Base-by-base conservation (phyloP, 305 asterid genomes). In the Rubia balearica region DNA sequence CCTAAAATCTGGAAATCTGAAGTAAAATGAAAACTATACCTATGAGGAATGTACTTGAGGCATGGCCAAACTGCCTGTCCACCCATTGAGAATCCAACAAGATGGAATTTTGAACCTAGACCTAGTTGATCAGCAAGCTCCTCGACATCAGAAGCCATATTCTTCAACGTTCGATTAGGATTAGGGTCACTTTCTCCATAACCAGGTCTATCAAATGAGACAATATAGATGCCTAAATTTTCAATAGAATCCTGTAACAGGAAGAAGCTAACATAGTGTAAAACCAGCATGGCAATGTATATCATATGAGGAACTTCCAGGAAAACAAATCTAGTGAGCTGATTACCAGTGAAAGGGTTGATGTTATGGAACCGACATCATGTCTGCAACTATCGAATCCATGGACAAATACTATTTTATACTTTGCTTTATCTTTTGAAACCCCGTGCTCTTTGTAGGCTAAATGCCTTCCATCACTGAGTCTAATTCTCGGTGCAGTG, bases 31-130 rank as follows among this genome's bases (percentile, higher is more conserved):
- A 49, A 2, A 76, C 57, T 21, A 42, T 81, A 87, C 98, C 98
- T 90, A 71, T 90, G 97, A 80, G 98, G 98, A 67, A 93, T 93
- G 74, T 93, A 84, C 74, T 93, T 89, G 77, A 93, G 91, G 86
- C 88, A 89, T 53, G 90, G 74, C 97, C 97, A 93, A 21, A 79
- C 84, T 48, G 79, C 76, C 80, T 90, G 95, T 33, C 97, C 98
- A 2, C 98, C 98, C 95, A 90, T 74, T n/a, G 96, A 91, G 82
- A 84, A 80, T 21, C 96, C 97, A 55, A 77, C 55, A 5, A 89
- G 76, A 71, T 87, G 86, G 77, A 90, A 90, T 69, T 78, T 87
- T 74, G 88, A 79, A 14, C 96, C 96, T 46, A 90, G 83, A n/a
- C 75, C 97, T 78, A 90, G 80, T 70, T 85, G 80, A 87, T 90